Evolutionary conservation across 352 stramenopile species (phyloP).

Genomic region (Phytophthora hibernalis): DNA sequence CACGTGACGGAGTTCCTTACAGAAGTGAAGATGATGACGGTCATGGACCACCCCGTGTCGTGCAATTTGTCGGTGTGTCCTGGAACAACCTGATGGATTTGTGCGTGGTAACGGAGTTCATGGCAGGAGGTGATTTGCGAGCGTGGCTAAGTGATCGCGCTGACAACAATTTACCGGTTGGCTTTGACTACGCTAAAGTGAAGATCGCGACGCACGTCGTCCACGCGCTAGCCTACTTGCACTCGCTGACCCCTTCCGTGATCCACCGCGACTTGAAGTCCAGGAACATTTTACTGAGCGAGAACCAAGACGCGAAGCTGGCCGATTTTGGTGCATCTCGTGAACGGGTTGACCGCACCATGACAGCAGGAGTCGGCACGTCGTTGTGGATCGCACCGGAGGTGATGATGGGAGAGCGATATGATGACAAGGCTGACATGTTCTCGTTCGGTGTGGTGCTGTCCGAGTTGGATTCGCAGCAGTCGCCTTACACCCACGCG

Average conservation of each 20-base stretch:
- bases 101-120: conserved; percentile 68
- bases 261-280: conserved; percentile 66
- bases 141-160: conserved; percentile 46
- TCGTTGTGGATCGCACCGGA: conserved; percentile 53
- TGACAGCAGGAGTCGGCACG: conserved; percentile 56
- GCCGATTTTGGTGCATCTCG: conserved; percentile 57
- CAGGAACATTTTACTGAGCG: conserved; percentile 52
- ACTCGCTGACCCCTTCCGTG: conserved; percentile 46
- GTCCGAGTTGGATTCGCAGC: conserved; percentile 52
- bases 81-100: conserved; percentile 67
- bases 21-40: conserved; percentile 60
- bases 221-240: conserved; percentile 53
- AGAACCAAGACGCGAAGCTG: conserved; percentile 49
- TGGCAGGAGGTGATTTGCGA: conserved; percentile 64
- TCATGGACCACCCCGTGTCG: conserved; percentile 54
- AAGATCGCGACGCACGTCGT: conserved; percentile 49
- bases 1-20: conserved; percentile 58
- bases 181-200: conserved; percentile 51
- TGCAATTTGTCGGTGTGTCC: conserved; percentile 61
- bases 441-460: conserved; percentile 60
- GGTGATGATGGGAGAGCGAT: conserved; percentile 54
- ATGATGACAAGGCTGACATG: conserved; percentile 57
- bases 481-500: conserved; percentile 42
- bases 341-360: conserved; percentile 42
- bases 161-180: conserved; percentile 23